Evolutionary conservation across 225 moss, liverwort and hornwort species (phyloP), one percentile per base, ranked within the genome.

Genomic region (Sphagnum tenellum): DNA sequence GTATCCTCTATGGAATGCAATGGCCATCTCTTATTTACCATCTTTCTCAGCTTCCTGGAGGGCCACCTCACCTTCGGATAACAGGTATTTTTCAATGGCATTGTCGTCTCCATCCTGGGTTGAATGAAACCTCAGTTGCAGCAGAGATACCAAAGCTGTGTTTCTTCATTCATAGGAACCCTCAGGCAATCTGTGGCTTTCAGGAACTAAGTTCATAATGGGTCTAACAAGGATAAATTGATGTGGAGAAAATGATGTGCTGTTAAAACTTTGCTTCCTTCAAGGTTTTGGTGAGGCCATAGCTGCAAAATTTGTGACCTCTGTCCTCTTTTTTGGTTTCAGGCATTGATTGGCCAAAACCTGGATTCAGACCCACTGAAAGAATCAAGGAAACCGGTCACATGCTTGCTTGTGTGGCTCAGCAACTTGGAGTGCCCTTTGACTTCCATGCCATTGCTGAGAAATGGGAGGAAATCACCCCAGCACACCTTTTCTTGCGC

Each of bases 281-380:
- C 29, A 29, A 29, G 29, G 29, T 29, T 29, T 29, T 29, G 29
- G 29, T 29, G 29, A 29, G 29, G 29, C 29, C 29, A 29, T 29
- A 29, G 29, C 29, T 29, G 29, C 1, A 1, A 1, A 29, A 29
- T 29, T 29, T 29, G 29, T 29, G 29, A 29, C 29, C 29, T 29
- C 29, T 29, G 29, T 29, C 29, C 29, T 29, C 29, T 29, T 29
- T 29, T 29, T 29, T 0, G 51, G 13, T 13, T 71, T 14, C 77
- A 82, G 94, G 94, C 12, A 89, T 95, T 65, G 91, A 95, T 67
- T 81, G 86, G 8, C 85, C 94, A 10, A 89, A 95, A 73, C 88
- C 91, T 46, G 94, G 94, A 46, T 89, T 95, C 48, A 80, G 72
- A 6, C 84, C 89, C 60, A 89, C 83, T 49, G 74, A 74, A 7